Conservation (phyloP, 768 basidiomycete genomes). For the Brasilioporus rufonigricans region DNA sequence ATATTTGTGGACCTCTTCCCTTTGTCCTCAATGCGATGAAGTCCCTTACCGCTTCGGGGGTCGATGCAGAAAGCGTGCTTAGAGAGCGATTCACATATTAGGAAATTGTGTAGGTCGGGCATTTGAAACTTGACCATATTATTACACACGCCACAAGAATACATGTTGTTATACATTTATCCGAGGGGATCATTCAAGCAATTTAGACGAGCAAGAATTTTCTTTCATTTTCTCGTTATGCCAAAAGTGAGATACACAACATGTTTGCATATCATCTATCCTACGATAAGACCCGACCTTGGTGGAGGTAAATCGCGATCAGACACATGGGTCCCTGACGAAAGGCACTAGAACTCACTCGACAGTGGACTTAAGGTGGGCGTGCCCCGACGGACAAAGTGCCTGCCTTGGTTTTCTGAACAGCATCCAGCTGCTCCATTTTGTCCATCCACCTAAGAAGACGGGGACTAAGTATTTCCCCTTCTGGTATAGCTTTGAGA, state of each 20-base stretch:
- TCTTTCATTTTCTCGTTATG: neutral
- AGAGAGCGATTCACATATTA: slow-evolving; percentile 29
- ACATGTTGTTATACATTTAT: too few species aligned
- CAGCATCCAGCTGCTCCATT: slow-evolving; percentile 27
- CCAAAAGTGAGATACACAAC: neutral
- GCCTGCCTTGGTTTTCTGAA: slow-evolving; percentile 21
- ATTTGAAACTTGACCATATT: neutral
- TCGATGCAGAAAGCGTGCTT: slow-evolving; percentile 21
- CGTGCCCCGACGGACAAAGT: slow-evolving; percentile 28
- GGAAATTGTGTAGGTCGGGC: neutral
- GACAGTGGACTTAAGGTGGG: slow-evolving; percentile 12
- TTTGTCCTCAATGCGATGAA: slow-evolving; percentile 23
- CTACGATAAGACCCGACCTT: neutral
- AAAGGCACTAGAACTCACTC: neutral
- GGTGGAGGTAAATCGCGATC: neutral
- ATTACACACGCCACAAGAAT: neutral
- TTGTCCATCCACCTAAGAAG: slow-evolving; percentile 23
- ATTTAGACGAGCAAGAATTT: neutral
- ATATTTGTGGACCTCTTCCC: slow-evolving; percentile 26
- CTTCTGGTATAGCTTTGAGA: slow-evolving; percentile 26
- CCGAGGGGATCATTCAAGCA: neutral
- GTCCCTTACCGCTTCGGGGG: slow-evolving; percentile 22
- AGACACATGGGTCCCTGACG: neutral
- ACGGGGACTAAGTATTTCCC: slow-evolving; percentile 23
- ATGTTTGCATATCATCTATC: neutral